A percentile compares a stretch with the other conserved stretches of the same genome.
Conservation (phyloP, 257 asterid species). For the Ligustrum vulgare region DNA sequence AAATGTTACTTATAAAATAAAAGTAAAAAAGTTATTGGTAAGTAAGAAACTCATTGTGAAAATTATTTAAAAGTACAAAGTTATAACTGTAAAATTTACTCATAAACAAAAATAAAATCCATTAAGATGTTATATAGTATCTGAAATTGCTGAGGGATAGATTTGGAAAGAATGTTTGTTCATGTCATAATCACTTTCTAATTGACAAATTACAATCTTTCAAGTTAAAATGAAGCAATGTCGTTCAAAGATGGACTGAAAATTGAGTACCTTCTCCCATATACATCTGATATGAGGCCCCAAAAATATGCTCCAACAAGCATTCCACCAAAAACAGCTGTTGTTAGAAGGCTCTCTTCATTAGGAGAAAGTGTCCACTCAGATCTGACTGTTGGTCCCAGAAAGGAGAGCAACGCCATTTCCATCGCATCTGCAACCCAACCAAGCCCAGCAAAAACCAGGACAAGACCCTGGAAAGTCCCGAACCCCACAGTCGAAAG, state of each 20-base stretch:
- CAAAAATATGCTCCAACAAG: constrained; percentile 36
- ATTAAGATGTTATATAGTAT: too few species aligned
- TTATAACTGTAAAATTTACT: too few species aligned
- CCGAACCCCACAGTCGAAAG: constrained; percentile 38
- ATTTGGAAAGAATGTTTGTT: too few species aligned
- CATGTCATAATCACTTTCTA: too few species aligned
- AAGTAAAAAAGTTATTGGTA: too few species aligned
- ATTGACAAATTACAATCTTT: too few species aligned
- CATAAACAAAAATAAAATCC: too few species aligned
- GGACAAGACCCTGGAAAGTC: constrained; percentile 33
- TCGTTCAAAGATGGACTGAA: background rate
- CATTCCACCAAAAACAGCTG: constrained; percentile 44
- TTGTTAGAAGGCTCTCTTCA: constrained; percentile 39
- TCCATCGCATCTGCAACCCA: constrained; percentile 44
- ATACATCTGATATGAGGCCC: constrained; percentile 38
- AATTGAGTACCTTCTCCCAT: constrained; percentile 35
- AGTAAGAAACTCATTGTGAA: too few species aligned
- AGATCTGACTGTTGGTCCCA: constrained; percentile 37
- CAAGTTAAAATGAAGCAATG: too few species aligned
- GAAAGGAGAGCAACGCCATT: constrained; percentile 33
- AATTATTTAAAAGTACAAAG: too few species aligned
- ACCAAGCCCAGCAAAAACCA: constrained; percentile 40
- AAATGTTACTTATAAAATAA: too few species aligned
- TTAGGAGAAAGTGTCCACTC: constrained; percentile 43
- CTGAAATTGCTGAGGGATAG: too few species aligned